Base-by-base conservation (phyloP, 2,329 filamentous ascomycete species). In the Xylariaceae sp. region DNA sequence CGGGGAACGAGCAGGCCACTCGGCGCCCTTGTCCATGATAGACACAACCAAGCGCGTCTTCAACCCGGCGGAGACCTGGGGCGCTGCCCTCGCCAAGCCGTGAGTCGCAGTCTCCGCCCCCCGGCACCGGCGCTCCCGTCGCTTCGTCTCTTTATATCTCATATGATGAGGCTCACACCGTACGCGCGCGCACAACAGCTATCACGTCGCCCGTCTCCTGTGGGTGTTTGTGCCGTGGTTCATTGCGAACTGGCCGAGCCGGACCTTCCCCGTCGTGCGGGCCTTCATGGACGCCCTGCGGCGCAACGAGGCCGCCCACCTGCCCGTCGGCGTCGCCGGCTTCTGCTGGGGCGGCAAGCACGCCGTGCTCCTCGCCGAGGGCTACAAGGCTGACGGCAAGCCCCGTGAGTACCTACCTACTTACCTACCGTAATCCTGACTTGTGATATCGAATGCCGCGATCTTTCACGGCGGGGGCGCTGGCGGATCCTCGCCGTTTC, bases 271-370 rank as follows among this genome's bases (percentile, higher is more conserved):
- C 2, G 39, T 49, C 21, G 60, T 66, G 14, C 48, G 45, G 24
- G 44, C 40, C 23, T 67, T 60, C 45, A 56, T 67, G 25, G 46
- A 56, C 33, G 44, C 52, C 4, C 41, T 67, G 3, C 63, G 48
- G 7, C 32, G 55, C 24, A 45, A 53, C 24, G 52, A 56, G 18
- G 50, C 5, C 24, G 31, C 46, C 25, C 35, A 37, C 14, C 46
- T 58, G 5, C 52, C 55, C 12, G 54, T 79, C 29, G 73, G 66
- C 15, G 68, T 63, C 0, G 70, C 70, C 0, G 77, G 76, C 1
- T 80, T 76, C 57, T 80, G 74, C 59, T 80, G 75, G 75, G 76
- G 76, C 16, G 77, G 72, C 16, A 70, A 71, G 40, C 66, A 77
- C 43, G 56, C 63, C 3, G 49, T 74, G 7, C 50, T 64, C n/a